These are phyloP conservation scores for Balamuthia mandrillaris DNA, from an alignment of 208 protist genomes.

Conservation along the genomic window DNA sequence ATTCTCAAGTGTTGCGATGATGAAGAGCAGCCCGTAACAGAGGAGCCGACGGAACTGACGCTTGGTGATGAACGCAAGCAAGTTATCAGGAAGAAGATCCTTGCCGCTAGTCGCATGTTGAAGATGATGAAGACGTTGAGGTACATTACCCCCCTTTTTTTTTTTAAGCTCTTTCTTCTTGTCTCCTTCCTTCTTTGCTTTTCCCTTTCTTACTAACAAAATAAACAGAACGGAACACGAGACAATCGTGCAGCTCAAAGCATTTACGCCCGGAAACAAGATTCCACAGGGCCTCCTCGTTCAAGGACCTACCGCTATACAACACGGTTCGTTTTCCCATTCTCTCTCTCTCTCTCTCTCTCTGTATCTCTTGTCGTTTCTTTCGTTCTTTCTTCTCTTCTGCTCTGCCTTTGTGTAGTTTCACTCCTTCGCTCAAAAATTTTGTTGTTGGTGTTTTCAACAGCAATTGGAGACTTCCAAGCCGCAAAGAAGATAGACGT, in stretches of 20 bases:
- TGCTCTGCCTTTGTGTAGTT: not conserved
- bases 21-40: conserved; percentile 33
- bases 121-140: conserved; percentile 33
- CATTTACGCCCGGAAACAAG: conserved; percentile 63
- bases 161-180: not conserved
- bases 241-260: conserved; percentile 74
- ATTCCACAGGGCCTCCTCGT: conserved; percentile 73
- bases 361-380: not conserved
- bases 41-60: not conserved
- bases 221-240: conserved; percentile 62
- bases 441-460: not conserved
- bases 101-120: not conserved
- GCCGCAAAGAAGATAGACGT: conserved; percentile 70
- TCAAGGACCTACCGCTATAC: conserved; percentile 66
- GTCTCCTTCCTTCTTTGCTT: not conserved
- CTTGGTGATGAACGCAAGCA: conserved; percentile 50
- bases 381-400: not conserved
- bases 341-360: not conserved
- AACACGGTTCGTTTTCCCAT: conserved; percentile 10
- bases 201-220: not conserved
- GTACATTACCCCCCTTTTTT: not conserved
- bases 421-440: not conserved
- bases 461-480: conserved; percentile 71
- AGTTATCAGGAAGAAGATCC: conserved; percentile 70
- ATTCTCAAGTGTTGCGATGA: conserved; percentile 78